These are phyloP conservation scores for Breynia disticha DNA, from an alignment of 441 rosid genomes.

Conservation along the genomic window DNA sequence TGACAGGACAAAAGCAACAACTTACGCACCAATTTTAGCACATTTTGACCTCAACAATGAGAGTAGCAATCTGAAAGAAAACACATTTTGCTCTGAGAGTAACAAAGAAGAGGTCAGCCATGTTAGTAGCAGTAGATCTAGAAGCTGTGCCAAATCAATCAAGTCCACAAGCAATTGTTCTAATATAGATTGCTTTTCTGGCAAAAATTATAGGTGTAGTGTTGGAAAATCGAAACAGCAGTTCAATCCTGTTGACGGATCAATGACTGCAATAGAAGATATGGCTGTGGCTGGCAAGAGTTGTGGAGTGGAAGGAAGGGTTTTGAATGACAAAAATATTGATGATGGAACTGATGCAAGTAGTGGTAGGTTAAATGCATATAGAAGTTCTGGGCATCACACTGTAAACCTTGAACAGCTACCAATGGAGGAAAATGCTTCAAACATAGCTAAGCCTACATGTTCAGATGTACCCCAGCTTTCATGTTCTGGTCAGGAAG, in stretches of 20 bases:
- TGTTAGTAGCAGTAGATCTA: conserved; percentile 12
- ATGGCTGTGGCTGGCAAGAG: neutral
- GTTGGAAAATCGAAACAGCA: neutral
- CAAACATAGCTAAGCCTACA: conserved; percentile 7
- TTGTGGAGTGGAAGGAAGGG: neutral
- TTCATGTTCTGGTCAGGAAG: conserved; percentile 12
- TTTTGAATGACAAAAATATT: neutral
- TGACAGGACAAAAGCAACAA: conserved; percentile 3
- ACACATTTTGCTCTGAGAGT: conserved; percentile 1
- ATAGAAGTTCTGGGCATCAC: neutral
- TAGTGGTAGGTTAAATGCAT: neutral
- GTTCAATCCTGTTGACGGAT: neutral
- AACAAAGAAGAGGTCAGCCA: conserved; percentile 4
- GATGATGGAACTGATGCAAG: neutral
- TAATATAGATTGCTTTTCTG: neutral
- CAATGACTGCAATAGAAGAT: neutral
- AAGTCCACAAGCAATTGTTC: neutral
- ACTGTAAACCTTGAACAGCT: neutral
- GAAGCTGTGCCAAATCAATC: conserved; percentile 5
- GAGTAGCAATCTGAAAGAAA: conserved; percentile 10
- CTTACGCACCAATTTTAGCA: neutral
- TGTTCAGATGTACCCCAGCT: conserved; percentile 12
- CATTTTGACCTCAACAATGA: conserved; percentile 4
- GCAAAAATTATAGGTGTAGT: neutral
- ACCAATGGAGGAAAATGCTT: conserved; percentile 6